Evolutionary conservation across 2,329 filamentous ascomycete species (phyloP).

Genomic region (Neonectria hederae): DNA sequence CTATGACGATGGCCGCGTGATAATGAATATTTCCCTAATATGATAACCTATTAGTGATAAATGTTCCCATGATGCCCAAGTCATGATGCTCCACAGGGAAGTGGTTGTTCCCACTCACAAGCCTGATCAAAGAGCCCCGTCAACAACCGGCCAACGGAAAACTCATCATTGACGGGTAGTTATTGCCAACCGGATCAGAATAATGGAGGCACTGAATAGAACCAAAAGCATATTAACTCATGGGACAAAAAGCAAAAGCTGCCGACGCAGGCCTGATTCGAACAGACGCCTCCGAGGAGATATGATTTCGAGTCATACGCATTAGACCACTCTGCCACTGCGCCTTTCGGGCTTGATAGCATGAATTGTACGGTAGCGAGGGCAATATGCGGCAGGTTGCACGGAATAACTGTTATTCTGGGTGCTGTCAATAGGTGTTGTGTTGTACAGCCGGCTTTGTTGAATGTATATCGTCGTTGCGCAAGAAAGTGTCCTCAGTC

Average conservation of each 20-base stretch:
- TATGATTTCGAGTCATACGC: constrained; percentile 10
- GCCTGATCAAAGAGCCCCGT: not conserved
- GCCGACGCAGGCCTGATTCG: constrained; percentile 6
- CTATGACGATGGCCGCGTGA: too few relatives aligned
- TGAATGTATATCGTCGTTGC: not conserved
- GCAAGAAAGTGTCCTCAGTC: not conserved
- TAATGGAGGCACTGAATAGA: not conserved
- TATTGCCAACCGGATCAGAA: not conserved
- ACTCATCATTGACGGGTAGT: not conserved
- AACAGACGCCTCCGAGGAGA: constrained; percentile 9
- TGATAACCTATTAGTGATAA: not conserved
- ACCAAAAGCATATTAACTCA: not conserved
- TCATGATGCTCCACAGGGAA: not conserved
- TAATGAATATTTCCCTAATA: not conserved
- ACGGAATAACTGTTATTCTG: not conserved
- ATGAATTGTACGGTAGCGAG: not conserved
- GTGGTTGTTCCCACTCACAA: not conserved
- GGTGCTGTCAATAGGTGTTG: not conserved
- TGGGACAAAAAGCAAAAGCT: not conserved
- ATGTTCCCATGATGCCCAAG: not conserved
- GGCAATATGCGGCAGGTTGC: not conserved
- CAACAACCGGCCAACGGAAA: not conserved
- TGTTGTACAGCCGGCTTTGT: not conserved
- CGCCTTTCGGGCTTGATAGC: not conserved
- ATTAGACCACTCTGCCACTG: constrained; percentile 10